Percentiles rank a stretch among this genome's conserved stretches.
Evolutionary conservation across 352 stramenopile species (phyloP).

Genomic region (Globisporangium canariense): DNA sequence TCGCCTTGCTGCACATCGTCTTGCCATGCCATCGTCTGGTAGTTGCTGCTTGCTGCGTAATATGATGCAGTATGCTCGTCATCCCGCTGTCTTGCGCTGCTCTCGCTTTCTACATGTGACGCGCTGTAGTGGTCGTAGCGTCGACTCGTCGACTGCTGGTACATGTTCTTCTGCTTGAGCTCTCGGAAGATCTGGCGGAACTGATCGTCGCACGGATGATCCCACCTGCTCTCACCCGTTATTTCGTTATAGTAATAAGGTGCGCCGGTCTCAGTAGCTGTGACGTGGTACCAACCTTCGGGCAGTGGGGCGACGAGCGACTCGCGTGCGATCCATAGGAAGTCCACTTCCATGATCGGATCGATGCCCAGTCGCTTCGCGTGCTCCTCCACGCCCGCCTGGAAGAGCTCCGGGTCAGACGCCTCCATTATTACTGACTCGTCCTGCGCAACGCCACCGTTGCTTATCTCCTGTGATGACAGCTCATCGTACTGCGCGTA

Average conservation of each 20-base stretch:
- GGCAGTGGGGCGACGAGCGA: conserved; percentile 74
- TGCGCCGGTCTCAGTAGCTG: conserved; percentile 47
- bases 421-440: conserved; percentile 56
- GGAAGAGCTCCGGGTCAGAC: conserved; percentile 64
- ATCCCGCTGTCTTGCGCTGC: background rate
- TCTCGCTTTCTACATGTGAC: background rate
- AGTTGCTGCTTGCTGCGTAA: conserved; percentile 4
- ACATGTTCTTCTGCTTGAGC: conserved; percentile 28
- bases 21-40: conserved; percentile 16
- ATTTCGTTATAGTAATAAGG: conserved; percentile 84
- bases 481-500: background rate
- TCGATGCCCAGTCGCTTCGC: conserved; percentile 69
- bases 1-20: conserved; percentile 9
- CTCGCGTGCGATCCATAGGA: conserved; percentile 73
- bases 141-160: conserved; percentile 2
- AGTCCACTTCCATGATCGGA: conserved; percentile 40
- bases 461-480: background rate
- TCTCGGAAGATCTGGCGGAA: conserved; percentile 58
- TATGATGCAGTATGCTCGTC: conserved; percentile 11
- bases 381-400: conserved; percentile 72
- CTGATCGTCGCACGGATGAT: conserved; percentile 72
- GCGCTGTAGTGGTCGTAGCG: conserved; percentile 13
- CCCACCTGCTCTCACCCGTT: conserved; percentile 77
- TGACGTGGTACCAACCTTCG: conserved; percentile 63
- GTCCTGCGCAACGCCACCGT: conserved; percentile 18